phyloP scores from a whole-genome alignment of 2,329 filamentous ascomycete species.

The Aspergillus puulaauensis region DNA sequence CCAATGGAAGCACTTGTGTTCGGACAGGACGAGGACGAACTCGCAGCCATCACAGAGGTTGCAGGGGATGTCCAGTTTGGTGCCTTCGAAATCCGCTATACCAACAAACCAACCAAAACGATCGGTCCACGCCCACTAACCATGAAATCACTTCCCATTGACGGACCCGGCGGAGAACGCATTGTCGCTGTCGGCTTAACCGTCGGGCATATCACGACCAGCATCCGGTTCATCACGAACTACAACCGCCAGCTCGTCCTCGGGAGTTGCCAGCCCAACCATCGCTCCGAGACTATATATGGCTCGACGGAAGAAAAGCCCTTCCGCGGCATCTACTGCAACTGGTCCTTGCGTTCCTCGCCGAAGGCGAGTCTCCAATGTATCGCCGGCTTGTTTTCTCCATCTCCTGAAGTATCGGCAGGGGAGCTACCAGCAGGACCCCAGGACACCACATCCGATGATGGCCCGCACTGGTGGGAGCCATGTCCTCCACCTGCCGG shows the following conservation, averaged over 20 bases:
- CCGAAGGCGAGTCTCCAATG: neutral
- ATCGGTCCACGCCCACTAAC: neutral
- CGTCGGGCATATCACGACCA: neutral
- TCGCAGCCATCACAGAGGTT: neutral
- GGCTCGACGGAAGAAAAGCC: neutral
- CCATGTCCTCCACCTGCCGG: neutral
- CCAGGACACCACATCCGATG: neutral
- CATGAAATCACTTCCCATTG: neutral
- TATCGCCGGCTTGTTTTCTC: neutral
- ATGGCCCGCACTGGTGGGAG: neutral
- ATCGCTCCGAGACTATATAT: neutral
- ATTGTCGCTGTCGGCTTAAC: neutral
- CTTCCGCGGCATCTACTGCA: neutral
- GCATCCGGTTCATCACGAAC: neutral
- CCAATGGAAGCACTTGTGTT: neutral
- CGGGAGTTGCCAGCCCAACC: neutral
- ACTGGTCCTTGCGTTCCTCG: neutral
- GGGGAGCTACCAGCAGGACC: neutral
- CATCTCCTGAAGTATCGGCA: fast-evolving
- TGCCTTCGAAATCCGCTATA: neutral
- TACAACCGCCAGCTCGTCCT: neutral
- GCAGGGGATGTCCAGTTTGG: neutral
- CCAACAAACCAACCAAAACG: neutral
- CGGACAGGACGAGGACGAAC: neutral
- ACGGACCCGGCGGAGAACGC: neutral